Percentiles rank a stretch among this genome's conserved stretches.
These are phyloP conservation scores for Penicillium sp. DNA, from an alignment of 2,329 filamentous ascomycete genomes.

Conservation along the genomic window DNA sequence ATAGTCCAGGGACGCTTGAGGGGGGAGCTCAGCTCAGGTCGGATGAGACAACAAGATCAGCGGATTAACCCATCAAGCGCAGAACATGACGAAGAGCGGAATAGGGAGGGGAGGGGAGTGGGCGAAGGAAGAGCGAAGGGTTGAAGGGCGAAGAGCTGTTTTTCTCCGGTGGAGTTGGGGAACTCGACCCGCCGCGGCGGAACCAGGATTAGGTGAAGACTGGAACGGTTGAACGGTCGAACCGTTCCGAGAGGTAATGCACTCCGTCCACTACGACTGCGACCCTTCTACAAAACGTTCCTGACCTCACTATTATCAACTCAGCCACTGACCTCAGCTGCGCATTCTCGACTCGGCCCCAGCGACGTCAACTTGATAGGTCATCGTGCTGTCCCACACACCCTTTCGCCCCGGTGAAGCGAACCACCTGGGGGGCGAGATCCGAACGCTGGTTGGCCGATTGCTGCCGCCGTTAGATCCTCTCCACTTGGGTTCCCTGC, in stretches of 20 bases:
- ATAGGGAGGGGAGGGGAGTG: conserved; percentile 6
- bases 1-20: conserved; percentile 9
- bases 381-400: conserved; percentile 10
- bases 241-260: background rate
- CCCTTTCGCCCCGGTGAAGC: conserved; percentile 14
- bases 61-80: background rate
- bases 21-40: background rate
- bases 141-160: too few species aligned
- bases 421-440: conserved; percentile 8
- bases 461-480: conserved; percentile 14
- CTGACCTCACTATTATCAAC: background rate
- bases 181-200: conserved; percentile 21
- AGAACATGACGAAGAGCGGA: conserved; percentile 8
- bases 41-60: background rate
- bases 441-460: conserved; percentile 13
- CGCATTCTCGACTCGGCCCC: background rate
- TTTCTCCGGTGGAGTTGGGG: conserved; percentile 23
- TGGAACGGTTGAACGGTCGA: too few species aligned
- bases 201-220: too few species aligned
- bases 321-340: background rate
- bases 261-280: background rate
- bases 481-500: conserved; percentile 15
- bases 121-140: conserved; percentile 13
- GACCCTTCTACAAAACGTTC: background rate
- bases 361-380: conserved; percentile 13